Evolutionary conservation across 2,329 filamentous ascomycete species (phyloP).

Genomic region (Thielaviopsis cerberus): DNA sequence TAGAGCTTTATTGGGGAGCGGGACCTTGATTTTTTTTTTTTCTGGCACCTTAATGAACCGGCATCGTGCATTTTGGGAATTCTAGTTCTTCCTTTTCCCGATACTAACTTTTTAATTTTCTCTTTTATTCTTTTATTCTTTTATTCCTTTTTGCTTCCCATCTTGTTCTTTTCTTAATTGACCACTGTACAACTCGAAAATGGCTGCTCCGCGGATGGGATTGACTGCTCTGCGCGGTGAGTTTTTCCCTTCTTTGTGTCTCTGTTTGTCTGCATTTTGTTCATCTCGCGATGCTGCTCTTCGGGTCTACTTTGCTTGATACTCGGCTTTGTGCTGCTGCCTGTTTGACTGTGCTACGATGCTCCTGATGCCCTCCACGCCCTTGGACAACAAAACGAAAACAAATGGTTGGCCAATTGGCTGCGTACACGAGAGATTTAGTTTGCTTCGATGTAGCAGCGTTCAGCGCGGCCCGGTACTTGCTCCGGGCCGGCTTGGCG

Average conservation of each 20-base stretch:
- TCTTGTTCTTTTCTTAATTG: constrained; percentile 12
- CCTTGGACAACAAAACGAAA: too few relatives aligned
- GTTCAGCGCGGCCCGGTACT: too few relatives aligned
- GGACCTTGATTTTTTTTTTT: neutral
- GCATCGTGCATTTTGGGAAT: neutral
- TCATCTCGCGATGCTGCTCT: neutral
- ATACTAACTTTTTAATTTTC: neutral
- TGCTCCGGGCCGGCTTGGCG: too few relatives aligned
- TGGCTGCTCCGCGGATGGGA: constrained; percentile 40
- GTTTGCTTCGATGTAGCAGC: too few relatives aligned
- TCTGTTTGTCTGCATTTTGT: neutral
- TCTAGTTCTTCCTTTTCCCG: neutral
- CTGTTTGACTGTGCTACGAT: too few relatives aligned
- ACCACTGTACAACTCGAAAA: constrained; percentile 17
- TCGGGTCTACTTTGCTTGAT: neutral
- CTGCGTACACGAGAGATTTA: too few relatives aligned
- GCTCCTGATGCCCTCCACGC: too few relatives aligned
- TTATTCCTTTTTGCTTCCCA: neutral
- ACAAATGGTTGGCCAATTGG: too few relatives aligned
- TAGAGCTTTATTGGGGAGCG: neutral
- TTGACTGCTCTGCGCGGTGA: constrained; percentile 39
- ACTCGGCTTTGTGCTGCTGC: too few relatives aligned
- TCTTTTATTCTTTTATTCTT: constrained; percentile 1
- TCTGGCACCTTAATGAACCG: neutral
- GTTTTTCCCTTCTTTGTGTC: neutral